These are phyloP conservation scores for Cryptococcus maquisensis DNA, from an alignment of 1,284 basidiomycete species.

Conservation along the genomic window DNA sequence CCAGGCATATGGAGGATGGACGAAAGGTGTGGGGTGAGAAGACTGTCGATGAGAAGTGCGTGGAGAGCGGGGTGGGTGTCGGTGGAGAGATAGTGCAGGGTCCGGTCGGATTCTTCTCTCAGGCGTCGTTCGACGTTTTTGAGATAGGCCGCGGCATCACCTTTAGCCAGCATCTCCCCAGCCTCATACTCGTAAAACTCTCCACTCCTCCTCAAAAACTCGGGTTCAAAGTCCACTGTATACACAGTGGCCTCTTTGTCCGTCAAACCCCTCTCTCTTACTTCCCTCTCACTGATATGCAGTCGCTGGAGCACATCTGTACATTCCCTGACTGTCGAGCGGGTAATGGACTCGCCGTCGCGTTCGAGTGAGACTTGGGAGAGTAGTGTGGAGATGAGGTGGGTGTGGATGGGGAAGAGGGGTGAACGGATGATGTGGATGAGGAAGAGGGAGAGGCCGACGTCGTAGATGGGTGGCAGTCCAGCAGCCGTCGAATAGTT, in stretches of 20 bases:
- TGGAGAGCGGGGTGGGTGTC: constrained; percentile 68
- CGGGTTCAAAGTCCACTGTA: constrained; percentile 77
- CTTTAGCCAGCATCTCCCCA: constrained; percentile 63
- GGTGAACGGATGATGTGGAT: constrained; percentile 69
- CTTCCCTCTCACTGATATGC: constrained; percentile 38
- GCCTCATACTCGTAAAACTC: constrained; percentile 79
- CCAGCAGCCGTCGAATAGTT: constrained; percentile 68
- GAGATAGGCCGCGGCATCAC: constrained; percentile 79
- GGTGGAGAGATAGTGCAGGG: constrained; percentile 82
- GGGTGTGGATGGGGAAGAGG: constrained; percentile 67
- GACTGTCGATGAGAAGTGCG: constrained; percentile 68
- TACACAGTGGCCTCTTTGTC: constrained; percentile 61
- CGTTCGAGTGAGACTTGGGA: constrained; percentile 86
- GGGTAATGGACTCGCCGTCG: constrained; percentile 84
- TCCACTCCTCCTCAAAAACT: constrained; percentile 71
- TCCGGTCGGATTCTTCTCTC: constrained; percentile 76
- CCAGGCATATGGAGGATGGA: constrained; percentile 73
- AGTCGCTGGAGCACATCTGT: constrained; percentile 69
- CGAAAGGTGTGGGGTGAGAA: constrained; percentile 73
- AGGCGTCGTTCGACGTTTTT: constrained; percentile 74
- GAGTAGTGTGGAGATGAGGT: constrained; percentile 76
- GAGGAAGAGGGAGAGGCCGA: constrained; percentile 80
- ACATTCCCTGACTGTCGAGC: constrained; percentile 83
- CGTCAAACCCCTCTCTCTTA: not conserved
- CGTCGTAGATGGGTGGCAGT: constrained; percentile 75